Percentiles rank a stretch among this genome's conserved stretches.
Evolutionary conservation across 306 rosid species (phyloP).

Genomic region (Castanea crenata): DNA sequence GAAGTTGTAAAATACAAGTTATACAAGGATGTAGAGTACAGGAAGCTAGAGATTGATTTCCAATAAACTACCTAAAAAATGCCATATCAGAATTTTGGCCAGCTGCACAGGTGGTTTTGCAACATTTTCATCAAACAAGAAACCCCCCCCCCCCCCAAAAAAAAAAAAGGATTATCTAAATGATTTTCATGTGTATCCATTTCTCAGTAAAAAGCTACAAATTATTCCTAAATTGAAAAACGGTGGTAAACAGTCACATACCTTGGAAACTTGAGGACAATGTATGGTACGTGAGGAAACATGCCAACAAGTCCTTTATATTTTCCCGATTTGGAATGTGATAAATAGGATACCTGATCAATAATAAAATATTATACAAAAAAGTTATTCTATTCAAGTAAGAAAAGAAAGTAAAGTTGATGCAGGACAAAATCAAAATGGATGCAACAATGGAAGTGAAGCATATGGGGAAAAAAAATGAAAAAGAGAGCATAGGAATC

Average conservation of each 20-base stretch:
- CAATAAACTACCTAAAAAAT: neutral
- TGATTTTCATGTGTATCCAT: neutral
- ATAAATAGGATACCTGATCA: slow-evolving; percentile 78
- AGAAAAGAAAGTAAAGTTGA: neutral
- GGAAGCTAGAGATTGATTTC: neutral
- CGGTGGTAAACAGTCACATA: slow-evolving; percentile 1
- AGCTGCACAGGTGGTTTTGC: neutral
- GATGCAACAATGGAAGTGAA: too few relatives aligned
- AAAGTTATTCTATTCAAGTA: neutral
- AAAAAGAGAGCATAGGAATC: too few relatives aligned
- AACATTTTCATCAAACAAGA: neutral
- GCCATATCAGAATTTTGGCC: neutral
- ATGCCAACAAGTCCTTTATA: slow-evolving; percentile 60
- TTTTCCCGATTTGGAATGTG: slow-evolving; percentile 54
- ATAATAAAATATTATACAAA: neutral
- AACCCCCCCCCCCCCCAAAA: too few relatives aligned
- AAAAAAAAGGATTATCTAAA: neutral
- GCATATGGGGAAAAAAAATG: too few relatives aligned
- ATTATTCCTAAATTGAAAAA: neutral
- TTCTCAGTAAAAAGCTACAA: neutral
- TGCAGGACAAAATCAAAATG: too few relatives aligned
- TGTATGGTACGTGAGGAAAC: slow-evolving; percentile 84
- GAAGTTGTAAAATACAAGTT: neutral
- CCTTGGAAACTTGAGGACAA: slow-evolving; percentile 81
- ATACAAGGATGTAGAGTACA: neutral